Evolutionary conservation across 176 grass and related monocot species (phyloP).

Genomic region (Oryza glumipatula): DNA sequence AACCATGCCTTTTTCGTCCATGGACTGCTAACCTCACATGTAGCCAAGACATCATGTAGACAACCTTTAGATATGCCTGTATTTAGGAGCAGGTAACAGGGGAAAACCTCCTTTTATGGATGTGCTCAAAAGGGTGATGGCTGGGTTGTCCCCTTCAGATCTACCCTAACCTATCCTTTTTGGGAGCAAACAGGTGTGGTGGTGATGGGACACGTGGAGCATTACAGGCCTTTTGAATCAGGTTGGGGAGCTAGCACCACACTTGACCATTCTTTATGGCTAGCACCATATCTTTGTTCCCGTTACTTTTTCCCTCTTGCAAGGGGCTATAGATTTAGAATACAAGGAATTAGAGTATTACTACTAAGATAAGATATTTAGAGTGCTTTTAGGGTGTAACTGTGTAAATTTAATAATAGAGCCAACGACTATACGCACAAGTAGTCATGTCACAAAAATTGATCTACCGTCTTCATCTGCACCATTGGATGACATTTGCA

Average conservation of each 20-base stretch:
- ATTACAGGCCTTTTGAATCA: neutral
- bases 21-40: neutral
- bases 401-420: neutral
- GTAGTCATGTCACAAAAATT: neutral
- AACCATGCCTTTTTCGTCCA: neutral
- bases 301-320: neutral
- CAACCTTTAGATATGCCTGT: neutral
- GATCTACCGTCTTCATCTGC: neutral
- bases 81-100: neutral
- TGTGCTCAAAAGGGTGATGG: neutral
- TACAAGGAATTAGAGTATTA: neutral
- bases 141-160: conserved; percentile 16
- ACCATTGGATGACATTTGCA: neutral
- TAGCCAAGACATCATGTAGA: neutral
- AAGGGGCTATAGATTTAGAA: neutral
- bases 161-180: neutral
- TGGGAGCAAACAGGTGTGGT: conserved; percentile 13
- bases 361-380: neutral
- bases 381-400: neutral
- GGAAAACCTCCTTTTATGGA: neutral
- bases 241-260: conserved; percentile 22
- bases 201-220: conserved; percentile 23
- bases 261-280: neutral
- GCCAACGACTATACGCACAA: neutral
- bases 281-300: neutral